Evolutionary conservation across 495 filamentous ascomycete species (phyloP).

Genomic region (Penicillium waksmanii): DNA sequence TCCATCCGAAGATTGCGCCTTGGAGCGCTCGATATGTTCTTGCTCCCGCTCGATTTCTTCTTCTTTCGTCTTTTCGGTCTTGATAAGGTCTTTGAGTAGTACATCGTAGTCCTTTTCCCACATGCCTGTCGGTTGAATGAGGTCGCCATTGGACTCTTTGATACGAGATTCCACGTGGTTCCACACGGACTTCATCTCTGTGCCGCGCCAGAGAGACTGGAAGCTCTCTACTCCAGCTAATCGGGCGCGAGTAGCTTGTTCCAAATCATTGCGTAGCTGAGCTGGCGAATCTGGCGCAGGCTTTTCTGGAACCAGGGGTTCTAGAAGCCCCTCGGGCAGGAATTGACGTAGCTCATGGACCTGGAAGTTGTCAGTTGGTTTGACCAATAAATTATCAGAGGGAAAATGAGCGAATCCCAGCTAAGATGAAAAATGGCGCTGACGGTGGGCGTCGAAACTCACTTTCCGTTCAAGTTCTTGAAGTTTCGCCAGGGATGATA

Average conservation of each 20-base stretch:
- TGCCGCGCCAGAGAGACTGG: slow-evolving; percentile 39
- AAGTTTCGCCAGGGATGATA: slow-evolving; percentile 48
- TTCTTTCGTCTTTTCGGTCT: slow-evolving; percentile 32
- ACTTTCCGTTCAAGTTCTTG: slow-evolving; percentile 48
- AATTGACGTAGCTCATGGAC: slow-evolving; percentile 48
- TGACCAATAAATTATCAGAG: not conserved
- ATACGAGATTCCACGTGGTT: slow-evolving; percentile 37
- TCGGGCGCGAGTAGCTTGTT: slow-evolving; percentile 30
- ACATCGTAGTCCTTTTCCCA: slow-evolving; percentile 49
- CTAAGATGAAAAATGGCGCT: no score
- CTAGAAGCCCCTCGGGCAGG: slow-evolving; percentile 43
- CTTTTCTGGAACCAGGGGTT: slow-evolving; percentile 34
- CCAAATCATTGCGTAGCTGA: slow-evolving; percentile 30
- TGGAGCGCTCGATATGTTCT: slow-evolving; percentile 34
- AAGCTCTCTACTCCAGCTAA: slow-evolving; percentile 38
- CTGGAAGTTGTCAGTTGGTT: slow-evolving; percentile 22
- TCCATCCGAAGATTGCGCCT: slow-evolving; percentile 33
- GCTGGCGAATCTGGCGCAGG: slow-evolving; percentile 34
- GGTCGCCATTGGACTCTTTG: slow-evolving; percentile 39
- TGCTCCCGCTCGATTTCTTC: slow-evolving; percentile 29
- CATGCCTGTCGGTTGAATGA: slow-evolving; percentile 42
- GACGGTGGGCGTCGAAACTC: slow-evolving; percentile 4
- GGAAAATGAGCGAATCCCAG: not conserved
- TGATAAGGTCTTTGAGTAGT: slow-evolving; percentile 36
- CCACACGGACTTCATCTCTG: slow-evolving; percentile 45